Evolutionary conservation across 2,329 filamentous ascomycete species (phyloP), one percentile per base, ranked within the genome.

Genomic region (Podosphaera xanthii): DNA sequence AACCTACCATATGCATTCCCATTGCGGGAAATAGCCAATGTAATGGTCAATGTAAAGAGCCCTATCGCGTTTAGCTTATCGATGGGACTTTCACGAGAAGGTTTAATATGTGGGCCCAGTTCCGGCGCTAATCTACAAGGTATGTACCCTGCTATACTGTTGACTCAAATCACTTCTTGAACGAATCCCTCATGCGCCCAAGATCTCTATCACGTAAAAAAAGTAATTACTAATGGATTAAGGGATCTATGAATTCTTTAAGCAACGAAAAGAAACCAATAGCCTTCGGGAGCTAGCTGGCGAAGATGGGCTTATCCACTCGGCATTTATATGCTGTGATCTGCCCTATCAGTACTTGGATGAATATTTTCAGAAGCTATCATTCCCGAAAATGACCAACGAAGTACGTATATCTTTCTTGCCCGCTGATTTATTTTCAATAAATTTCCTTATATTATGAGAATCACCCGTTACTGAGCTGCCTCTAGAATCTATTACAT

Each of bases 291-390:
- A 30, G 30, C 31, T 52, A 52, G 49, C 49, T 4, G 49, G 49
- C 30, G 49, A 52, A 31, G 49, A 52, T 52, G 49, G 49, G 7
- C 9, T 52, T 4, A 33, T 52, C 5, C 49, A 52, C 31, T 22
- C 76, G 53, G 78, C 79, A 0, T 83, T 83, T 66, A 67, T 82
- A 2, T 83, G 79, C 68, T 82, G 79, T 60, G 80, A 83, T 60
- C 62, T 83, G 34, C 80, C 80, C 0, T 82, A 83, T 62, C 79
- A 82, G 65, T 82, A 82, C 61, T 74, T 82, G 52, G 71, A 74
- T 33, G 77, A 78, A 62, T 82, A 82, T 64, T 82, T 81, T 63
- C 71, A 76, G 34, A 80, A 79, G 63, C 69, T 82, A 31, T 31
- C 49, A 22, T 52, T 52, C 30, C 49, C 49, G 8, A 30, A 52